A percentile compares a stretch with the other conserved stretches of the same genome.
These are phyloP conservation scores for Verticillium dahliae DNA, from an alignment of 2,329 filamentous ascomycete genomes.

Conservation along the genomic window DNA sequence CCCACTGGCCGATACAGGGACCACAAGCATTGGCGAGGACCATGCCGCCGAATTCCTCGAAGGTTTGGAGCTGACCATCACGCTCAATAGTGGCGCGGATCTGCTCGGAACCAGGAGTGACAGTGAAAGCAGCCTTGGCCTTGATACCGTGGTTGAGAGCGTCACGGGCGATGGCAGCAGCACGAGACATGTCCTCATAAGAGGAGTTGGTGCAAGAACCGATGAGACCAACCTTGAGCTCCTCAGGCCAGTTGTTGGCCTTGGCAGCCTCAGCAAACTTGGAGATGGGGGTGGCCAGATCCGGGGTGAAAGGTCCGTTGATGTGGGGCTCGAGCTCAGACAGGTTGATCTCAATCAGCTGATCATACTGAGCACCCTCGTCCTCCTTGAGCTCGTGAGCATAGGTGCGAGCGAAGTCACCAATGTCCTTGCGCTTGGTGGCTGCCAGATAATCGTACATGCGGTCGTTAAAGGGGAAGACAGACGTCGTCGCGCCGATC, in stretches of 20 bases:
- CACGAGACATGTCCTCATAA: conserved; percentile 86
- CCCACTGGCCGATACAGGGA: conserved; percentile 93
- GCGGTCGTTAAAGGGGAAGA: conserved; percentile 97
- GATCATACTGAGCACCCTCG: conserved; percentile 87
- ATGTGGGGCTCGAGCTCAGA: conserved; percentile 93
- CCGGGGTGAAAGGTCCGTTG: conserved; percentile 97
- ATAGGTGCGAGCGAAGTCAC: conserved; percentile 81
- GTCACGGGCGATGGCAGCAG: conserved; percentile 84
- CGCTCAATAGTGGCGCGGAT: conserved; percentile 88
- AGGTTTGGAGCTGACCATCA: conserved; percentile 86
- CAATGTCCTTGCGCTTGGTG: conserved; percentile 86
- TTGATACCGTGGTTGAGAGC: conserved; percentile 90
- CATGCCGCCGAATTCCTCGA: conserved; percentile 93
- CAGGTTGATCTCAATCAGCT: conserved; percentile 94
- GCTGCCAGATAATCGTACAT: conserved; percentile 94
- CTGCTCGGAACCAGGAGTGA: conserved; percentile 95
- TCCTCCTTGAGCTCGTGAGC: conserved; percentile 82
- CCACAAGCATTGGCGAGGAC: conserved; percentile 94
- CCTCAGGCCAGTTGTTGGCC: conserved; percentile 91
- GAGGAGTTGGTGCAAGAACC: conserved; percentile 95
- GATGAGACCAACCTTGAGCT: conserved; percentile 94
- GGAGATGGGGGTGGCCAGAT: conserved; percentile 95
- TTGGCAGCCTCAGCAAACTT: conserved; percentile 94
- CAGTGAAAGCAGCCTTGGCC: conserved; percentile 86
- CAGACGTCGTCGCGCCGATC: conserved; percentile 79